phyloP scores from a whole-genome alignment of 23 red algal species.

The Gracilaria domingensis region DNA sequence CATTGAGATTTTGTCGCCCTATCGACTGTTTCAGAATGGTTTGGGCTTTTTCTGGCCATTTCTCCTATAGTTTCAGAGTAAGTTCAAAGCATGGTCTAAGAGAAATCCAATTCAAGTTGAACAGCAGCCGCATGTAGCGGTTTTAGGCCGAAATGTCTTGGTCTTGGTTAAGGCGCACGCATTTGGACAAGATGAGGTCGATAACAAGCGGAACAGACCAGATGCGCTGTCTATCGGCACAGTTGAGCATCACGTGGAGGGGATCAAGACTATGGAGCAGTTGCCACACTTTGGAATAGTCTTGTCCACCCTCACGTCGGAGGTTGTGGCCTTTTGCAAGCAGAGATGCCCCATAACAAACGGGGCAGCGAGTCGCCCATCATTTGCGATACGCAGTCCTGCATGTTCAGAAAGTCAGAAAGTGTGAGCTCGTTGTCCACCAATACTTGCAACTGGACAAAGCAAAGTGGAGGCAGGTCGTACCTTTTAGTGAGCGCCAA shows the following conservation, averaged over 20 bases:
- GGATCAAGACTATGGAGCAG: not conserved
- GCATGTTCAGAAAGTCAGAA: not conserved
- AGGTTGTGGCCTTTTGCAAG: no score
- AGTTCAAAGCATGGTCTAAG: not conserved
- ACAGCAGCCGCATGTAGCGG: not conserved
- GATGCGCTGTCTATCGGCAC: not conserved
- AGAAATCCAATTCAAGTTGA: not conserved
- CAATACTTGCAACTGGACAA: not conserved
- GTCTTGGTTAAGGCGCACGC: not conserved
- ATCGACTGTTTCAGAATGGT: not conserved
- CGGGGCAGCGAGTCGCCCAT: not conserved
- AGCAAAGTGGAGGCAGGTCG: not conserved
- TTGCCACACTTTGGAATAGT: not conserved
- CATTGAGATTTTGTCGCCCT: not conserved
- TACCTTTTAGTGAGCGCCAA: not conserved
- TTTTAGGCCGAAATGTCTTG: not conserved
- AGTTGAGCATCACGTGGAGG: slow-evolving; percentile 9
- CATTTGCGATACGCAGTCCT: not conserved
- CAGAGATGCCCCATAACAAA: not conserved
- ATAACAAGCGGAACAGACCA: not conserved
- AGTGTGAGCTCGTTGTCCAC: not conserved
- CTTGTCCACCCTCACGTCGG: not conserved
- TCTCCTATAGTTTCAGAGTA: not conserved
- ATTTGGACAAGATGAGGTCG: not conserved
- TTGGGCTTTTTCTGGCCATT: not conserved